phyloP scores from a whole-genome alignment of 2,329 filamentous ascomycete genomes.

The Stachybotrys echinatus region DNA sequence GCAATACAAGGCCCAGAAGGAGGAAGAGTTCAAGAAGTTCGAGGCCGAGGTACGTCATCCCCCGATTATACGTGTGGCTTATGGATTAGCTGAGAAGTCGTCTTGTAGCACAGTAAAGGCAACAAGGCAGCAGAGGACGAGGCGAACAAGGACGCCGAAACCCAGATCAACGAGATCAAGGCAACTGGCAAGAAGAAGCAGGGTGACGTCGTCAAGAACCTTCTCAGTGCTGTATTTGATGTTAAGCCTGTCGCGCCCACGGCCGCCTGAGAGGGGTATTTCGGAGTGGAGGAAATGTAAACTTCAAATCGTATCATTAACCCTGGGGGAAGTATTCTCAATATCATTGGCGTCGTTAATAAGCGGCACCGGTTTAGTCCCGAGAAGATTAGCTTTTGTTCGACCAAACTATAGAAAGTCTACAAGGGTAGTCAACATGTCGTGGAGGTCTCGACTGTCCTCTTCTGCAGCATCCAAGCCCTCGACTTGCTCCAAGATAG shows the following conservation, averaged over 20 bases:
- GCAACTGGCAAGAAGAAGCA: slow-evolving; percentile 74
- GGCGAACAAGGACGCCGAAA: slow-evolving; percentile 75
- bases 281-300: too few species aligned
- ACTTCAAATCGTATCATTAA: too few species aligned
- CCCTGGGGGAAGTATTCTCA: too few species aligned
- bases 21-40: slow-evolving; percentile 91
- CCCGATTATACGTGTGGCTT: neutral
- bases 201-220: slow-evolving; percentile 72
- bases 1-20: slow-evolving; percentile 83
- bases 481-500: slow-evolving; percentile 57
- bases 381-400: neutral
- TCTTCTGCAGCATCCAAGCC: slow-evolving; percentile 51
- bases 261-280: slow-evolving; percentile 22
- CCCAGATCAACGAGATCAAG: slow-evolving; percentile 77
- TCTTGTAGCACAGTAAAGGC: slow-evolving; percentile 77
- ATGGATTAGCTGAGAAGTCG: slow-evolving; percentile 4
- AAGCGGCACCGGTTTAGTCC: too few species aligned
- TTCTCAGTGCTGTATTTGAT: slow-evolving; percentile 80
- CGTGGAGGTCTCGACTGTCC: slow-evolving; percentile 51
- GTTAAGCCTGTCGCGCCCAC: slow-evolving; percentile 62
- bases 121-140: slow-evolving; percentile 74
- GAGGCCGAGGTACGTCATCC: slow-evolving; percentile 58
- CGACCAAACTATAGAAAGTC: slow-evolving; percentile 33
- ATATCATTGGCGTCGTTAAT: too few species aligned
- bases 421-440: slow-evolving; percentile 49